Evolutionary conservation across 1,139 yeast genomes (phyloP), one percentile per base, ranked within the genome.

Genomic region (Yamadazyma atlantica): DNA sequence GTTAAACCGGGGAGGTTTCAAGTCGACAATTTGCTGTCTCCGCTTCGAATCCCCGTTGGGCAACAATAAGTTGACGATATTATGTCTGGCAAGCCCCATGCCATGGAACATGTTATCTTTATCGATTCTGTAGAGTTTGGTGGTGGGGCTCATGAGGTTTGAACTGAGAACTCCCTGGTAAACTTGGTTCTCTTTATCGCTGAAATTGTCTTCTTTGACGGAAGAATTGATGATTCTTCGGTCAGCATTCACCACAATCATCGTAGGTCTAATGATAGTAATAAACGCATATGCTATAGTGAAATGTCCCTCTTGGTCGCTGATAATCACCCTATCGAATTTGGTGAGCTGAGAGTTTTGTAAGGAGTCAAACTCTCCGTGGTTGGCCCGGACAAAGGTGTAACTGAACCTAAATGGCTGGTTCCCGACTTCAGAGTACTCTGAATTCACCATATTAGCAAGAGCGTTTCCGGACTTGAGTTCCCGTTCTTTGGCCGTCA

Each of bases 291-390:
- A 70, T 1, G 89, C 79, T 21, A 89, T 54, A 0, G 88, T 85
- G 57, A 82, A 82, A 56, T 84, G 89, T 1, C 96, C 96, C 0
- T 60, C 49, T 50, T 86, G 95, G 55, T 87, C 96, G 51, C 96
- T 87, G 1, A 89, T 66, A 16, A 85, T 70, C 2, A 90, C 75
- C 28, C 77, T 60, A 53, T 84, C 92, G 46, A 67, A 63, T 30
- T 65, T 67, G 0, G 65, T 36, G 2, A 84, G 51, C 43, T 80
- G 85, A 0, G 79, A 60, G 1, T 54, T 49, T 43, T 62, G 60
- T 43, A 73, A 46, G 3, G 50, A 34, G 1, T 61, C 41, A 0
- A 37, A 38, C 3, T 18, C 29, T 4, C 16, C 5, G 17, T 9
- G 9, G 12, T 28, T 28, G 2, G 57, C 54, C 45, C 82, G 64